Conservation (phyloP, 495 filamentous ascomycete genomes). For the Penicillium steckii region DNA sequence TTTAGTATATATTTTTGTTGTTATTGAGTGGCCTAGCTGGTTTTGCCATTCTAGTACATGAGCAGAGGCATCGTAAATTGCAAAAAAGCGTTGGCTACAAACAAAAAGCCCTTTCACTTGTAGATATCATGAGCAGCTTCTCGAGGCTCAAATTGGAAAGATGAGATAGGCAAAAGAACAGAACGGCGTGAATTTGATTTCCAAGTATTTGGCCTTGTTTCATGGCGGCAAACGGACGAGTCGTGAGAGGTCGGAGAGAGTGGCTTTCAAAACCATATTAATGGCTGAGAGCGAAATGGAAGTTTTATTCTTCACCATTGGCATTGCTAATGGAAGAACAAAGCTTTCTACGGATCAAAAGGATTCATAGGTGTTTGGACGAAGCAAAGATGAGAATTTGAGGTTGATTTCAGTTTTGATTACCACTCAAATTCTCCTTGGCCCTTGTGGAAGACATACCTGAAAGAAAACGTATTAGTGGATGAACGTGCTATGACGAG, state of each 20-base stretch:
- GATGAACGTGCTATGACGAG: neutral
- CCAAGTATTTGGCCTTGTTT: constrained; percentile 4
- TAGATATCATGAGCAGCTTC: constrained; percentile 18
- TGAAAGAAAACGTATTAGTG: constrained; percentile 23
- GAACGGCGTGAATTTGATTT: neutral
- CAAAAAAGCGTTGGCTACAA: neutral
- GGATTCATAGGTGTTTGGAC: neutral
- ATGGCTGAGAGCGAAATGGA: too few relatives aligned
- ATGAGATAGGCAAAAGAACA: neutral
- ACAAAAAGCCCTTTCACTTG: constrained; percentile 8
- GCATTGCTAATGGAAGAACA: neutral
- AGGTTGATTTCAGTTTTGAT: constrained; percentile 1
- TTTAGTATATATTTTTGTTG: constrained; percentile 9
- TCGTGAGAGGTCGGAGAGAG: too few relatives aligned
- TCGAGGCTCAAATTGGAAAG: constrained; percentile 11
- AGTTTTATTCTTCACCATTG: too few relatives aligned
- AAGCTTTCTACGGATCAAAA: constrained; percentile 17
- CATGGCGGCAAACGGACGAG: too few relatives aligned
- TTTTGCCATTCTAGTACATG: constrained; percentile 20
- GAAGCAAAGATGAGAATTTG: neutral
- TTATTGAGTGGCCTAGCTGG: constrained; percentile 10
- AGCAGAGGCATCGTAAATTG: constrained; percentile 2
- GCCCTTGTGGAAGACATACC: constrained; percentile 96
- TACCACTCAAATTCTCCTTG: constrained; percentile 98
- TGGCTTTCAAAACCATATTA: too few relatives aligned